Evolutionary conservation across 495 filamentous ascomycete genomes (phyloP).

Genomic region (Pseudotulostoma volvatum): DNA sequence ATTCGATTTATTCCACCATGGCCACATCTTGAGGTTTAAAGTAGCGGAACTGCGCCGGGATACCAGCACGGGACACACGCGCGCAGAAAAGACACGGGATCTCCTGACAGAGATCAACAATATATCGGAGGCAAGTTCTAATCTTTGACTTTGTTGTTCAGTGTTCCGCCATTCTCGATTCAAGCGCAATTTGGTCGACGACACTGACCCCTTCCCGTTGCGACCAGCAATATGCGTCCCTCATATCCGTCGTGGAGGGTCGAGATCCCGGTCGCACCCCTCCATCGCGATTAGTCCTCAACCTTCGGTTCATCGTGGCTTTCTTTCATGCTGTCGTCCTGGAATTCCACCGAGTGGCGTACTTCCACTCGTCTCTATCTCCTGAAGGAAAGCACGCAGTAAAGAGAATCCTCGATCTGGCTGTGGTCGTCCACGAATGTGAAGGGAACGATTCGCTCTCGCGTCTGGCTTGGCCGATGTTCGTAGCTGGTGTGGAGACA

Average conservation of each 20-base stretch:
- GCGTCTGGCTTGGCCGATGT: constrained; percentile 29
- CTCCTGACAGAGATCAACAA: background rate
- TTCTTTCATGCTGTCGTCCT: background rate
- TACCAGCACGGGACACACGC: background rate
- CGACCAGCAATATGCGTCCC: background rate
- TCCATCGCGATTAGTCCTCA: background rate
- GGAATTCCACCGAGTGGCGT: background rate
- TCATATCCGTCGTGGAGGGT: background rate
- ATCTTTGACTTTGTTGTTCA: background rate
- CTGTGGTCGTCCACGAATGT: background rate
- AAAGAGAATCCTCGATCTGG: background rate
- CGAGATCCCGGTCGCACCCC: background rate
- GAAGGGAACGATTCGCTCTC: constrained; percentile 7
- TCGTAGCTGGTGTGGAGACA: constrained; percentile 31
- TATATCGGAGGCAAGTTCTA: background rate
- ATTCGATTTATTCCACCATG: constrained; percentile 22
- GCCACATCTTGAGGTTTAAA: constrained; percentile 20
- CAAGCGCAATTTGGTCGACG: too few species aligned
- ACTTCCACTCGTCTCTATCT: background rate
- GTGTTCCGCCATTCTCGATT: background rate
- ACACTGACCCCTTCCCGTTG: too few species aligned
- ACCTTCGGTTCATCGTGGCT: background rate
- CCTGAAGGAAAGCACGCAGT: background rate
- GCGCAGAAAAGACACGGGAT: background rate
- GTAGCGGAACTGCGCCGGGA: background rate